Evolutionary conservation across 129 eudicot genomes (phyloP).

Genomic region (Scalesia atractyloides): DNA sequence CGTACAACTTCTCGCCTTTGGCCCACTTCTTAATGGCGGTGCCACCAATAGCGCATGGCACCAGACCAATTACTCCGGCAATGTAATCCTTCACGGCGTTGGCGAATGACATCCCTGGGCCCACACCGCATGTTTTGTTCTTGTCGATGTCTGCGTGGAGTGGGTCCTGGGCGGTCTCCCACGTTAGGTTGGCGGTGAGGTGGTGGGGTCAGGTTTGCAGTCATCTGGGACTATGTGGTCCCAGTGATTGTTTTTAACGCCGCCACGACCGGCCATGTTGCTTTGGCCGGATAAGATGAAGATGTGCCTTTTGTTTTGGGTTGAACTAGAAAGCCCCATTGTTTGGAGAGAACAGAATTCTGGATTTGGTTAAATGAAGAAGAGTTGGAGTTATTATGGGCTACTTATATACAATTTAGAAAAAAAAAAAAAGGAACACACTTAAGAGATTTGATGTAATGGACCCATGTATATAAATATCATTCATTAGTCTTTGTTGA

Average conservation of each 20-base stretch:
- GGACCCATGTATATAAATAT: no score
- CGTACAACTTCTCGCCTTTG: conserved; percentile 52
- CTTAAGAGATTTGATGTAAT: no score
- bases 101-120: conserved; percentile 90
- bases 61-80: conserved; percentile 52
- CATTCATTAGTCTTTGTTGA: no score
- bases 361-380: no score
- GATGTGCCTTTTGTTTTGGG: conserved; percentile 53
- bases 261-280: conserved; percentile 99
- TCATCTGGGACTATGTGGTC: conserved; percentile 69
- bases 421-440: no score
- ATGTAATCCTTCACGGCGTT: conserved; percentile 65
- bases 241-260: conserved; percentile 64
- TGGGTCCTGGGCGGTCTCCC: conserved; percentile 87
- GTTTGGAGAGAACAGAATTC: not conserved
- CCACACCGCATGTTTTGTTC: conserved; percentile 70
- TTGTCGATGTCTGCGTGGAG: conserved; percentile 83
- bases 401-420: no score
- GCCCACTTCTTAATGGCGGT: conserved; percentile 83
- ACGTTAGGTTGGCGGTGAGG: conserved; percentile 65
- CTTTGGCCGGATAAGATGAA: conserved; percentile 79
- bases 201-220: conserved; percentile 60
- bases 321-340: conserved; percentile 41
- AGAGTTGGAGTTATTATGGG: no score
- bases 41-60: conserved; percentile 87